Evolutionary conservation across 768 basidiomycete genomes (phyloP), one percentile per base, ranked within the genome.

Genomic region (Dacryopinax spathularia): DNA sequence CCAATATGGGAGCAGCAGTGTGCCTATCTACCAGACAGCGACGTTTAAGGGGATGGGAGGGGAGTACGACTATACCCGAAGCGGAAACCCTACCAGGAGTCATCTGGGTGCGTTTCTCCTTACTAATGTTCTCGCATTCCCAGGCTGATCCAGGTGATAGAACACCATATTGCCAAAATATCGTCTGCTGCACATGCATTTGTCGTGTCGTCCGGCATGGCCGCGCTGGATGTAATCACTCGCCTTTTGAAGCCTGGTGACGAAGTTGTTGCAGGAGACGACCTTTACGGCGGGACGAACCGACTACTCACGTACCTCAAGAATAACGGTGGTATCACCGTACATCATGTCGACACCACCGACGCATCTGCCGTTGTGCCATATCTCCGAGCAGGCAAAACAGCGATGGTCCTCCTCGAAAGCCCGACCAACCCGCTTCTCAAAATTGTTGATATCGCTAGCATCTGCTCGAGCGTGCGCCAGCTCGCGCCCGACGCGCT

Each of bases 211-310:
- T 97, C 95, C 2, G 96, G 96, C 62, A 99, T 99, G 96, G 93
- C 95, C 18, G 93, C 94, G 1, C 82, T 98, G 39, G 96, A 99
- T 74, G 84, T 92, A 61, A 97, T 99, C 69, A 81, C 96, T 59
- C 88, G 96, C 60, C 73, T 97, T 31, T 84, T 98, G 69, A 95
- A 94, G 75, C 92, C 95, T 3, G 91, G 91, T n/a, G 88, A 91
- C 74, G 89, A 93, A 73, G 82, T 99, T 66, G 87, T 99, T 68
- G 92, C 96, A 2, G 93, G 94, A 29, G 95, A 98, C 73, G 95
- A 99, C 73, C 77, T 98, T 27, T 99, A 99, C 74, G 96, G 96
- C 34, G 96, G 96, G 22, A 97, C 95, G 29, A 95, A 99, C 73
- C 89, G 96, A 48, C 84, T 99, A 7, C 82, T 99, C 64, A 83